These are phyloP conservation scores for Trichoderma koningii DNA, from an alignment of 2,329 filamentous ascomycete genomes.

Conservation along the genomic window DNA sequence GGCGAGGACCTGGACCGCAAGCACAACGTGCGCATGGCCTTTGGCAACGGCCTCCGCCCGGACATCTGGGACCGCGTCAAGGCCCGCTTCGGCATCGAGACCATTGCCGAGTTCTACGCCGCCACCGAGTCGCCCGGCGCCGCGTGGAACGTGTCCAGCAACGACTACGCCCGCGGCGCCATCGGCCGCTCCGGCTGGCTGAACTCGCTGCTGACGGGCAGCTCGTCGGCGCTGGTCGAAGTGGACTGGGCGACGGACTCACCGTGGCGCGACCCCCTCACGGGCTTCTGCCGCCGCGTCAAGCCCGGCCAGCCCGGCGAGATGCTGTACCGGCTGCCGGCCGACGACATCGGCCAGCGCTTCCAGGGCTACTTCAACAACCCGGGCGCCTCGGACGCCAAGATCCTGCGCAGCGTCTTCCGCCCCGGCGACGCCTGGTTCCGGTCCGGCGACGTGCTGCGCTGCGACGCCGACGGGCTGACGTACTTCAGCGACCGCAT, in stretches of 20 bases:
- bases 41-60: constrained; percentile 82
- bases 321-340: constrained; percentile 70
- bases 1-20: constrained; percentile 70
- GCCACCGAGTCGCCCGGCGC: constrained; percentile 72
- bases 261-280: constrained; percentile 67
- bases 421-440: constrained; percentile 78
- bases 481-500: constrained; percentile 81
- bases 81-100: constrained; percentile 73
- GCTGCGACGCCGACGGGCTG: constrained; percentile 69
- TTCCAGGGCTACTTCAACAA: constrained; percentile 87
- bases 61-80: constrained; percentile 87
- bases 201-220: constrained; percentile 55
- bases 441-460: constrained; percentile 78
- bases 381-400: constrained; percentile 66
- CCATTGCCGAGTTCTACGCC: constrained; percentile 79
- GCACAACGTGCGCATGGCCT: constrained; percentile 72
- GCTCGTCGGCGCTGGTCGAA: constrained; percentile 60
- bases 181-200: constrained; percentile 73
- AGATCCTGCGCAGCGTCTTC: constrained; percentile 74
- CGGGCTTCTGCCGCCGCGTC: constrained; percentile 66
- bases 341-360: constrained; percentile 59
- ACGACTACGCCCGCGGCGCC: constrained; percentile 73
- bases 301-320: constrained; percentile 69
- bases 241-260: constrained; percentile 71
- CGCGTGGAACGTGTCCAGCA: constrained; percentile 72